phyloP scores from a whole-genome alignment of 176 grass and related monocot species.

The Musa acuminata region DNA sequence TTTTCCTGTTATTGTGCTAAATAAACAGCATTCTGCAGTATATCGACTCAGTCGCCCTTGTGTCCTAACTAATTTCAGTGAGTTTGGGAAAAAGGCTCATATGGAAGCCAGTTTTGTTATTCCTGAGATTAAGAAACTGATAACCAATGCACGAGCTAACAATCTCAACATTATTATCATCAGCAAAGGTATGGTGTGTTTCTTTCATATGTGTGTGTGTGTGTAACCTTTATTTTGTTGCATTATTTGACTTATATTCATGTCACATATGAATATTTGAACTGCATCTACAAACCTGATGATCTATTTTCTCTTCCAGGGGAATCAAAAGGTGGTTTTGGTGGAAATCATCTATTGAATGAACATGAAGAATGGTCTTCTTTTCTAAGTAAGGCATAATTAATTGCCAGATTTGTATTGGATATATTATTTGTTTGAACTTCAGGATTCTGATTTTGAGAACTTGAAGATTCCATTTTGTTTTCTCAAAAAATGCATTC shows the following conservation, averaged over 20 bases:
- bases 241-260: neutral
- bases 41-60: conserved; percentile 47
- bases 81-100: conserved; percentile 44
- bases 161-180: conserved; percentile 66
- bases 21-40: conserved; percentile 40
- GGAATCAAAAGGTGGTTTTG: conserved; percentile 2
- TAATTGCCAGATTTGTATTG: neutral
- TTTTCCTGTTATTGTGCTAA: conserved; percentile 20
- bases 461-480: no score
- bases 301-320: conserved; percentile 1
- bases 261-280: neutral
- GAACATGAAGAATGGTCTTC: neutral
- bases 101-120: conserved; percentile 69
- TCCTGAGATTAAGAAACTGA: conserved; percentile 50
- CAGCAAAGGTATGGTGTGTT: conserved; percentile 38
- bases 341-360: conserved; percentile 4
- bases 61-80: conserved; percentile 45
- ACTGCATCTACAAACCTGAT: neutral
- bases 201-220: neutral
- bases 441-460: no score
- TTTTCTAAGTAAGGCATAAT: conserved; percentile 13
- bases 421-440: neutral
- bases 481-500: no score
- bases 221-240: neutral
- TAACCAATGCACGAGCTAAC: conserved; percentile 42